Evolutionary conservation across 768 basidiomycete genomes (phyloP).

Genomic region (Xerocomellus dryophilus): DNA sequence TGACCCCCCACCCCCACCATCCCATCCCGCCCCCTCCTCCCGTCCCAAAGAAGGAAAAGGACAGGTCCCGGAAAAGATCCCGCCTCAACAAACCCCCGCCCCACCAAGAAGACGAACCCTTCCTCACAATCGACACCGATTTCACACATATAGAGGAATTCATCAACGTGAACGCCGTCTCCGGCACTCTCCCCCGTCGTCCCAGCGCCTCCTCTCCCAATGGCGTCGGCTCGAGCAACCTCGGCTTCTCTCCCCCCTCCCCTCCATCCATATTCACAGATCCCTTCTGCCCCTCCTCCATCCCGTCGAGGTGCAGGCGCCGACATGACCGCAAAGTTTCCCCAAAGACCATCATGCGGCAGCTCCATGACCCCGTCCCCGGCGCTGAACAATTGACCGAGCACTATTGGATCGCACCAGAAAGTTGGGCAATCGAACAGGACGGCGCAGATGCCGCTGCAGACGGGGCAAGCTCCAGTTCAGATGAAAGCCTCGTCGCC

Average conservation of each 20-base stretch:
- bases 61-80: constrained; percentile 15
- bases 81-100: constrained; percentile 25
- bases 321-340: constrained; percentile 44
- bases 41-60: constrained; percentile 29
- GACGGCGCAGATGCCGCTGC: constrained; percentile 38
- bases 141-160: constrained; percentile 77
- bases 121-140: constrained; percentile 26
- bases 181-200: constrained; percentile 14
- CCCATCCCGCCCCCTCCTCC: constrained; percentile 2
- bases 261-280: constrained; percentile 36
- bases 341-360: constrained; percentile 41
- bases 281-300: constrained; percentile 32
- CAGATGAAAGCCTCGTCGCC: constrained; percentile 32
- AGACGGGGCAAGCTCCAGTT: constrained; percentile 40
- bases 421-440: constrained; percentile 72
- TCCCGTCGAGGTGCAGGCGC: constrained; percentile 22
- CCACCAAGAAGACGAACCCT: constrained; percentile 28
- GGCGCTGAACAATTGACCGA: constrained; percentile 20
- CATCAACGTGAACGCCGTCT: constrained; percentile 41
- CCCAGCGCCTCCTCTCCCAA: constrained; percentile 18
- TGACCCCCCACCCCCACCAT: constrained; percentile 3
- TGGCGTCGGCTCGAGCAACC: constrained; percentile 30
- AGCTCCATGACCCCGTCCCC: constrained; percentile 7
- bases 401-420: constrained; percentile 62
- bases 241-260: constrained; percentile 40